Evolutionary conservation across 371 early-diverging fungal genomes (phyloP), one percentile per base, ranked within the genome.

Genomic region (Mortierella sp.): DNA sequence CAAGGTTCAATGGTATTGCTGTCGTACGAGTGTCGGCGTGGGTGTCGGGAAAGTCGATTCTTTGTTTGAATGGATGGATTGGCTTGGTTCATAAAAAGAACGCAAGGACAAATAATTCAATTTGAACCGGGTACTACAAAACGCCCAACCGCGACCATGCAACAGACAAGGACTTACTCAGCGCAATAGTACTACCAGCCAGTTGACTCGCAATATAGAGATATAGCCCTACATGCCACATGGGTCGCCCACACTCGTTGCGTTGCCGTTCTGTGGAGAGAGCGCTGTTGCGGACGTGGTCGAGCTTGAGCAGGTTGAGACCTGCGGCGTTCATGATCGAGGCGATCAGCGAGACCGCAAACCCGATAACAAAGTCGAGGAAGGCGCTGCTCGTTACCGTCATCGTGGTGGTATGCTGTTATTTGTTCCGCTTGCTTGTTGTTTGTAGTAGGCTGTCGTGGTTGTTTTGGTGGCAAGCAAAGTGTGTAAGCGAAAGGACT

Each of bases 261-360:
- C 93, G 86, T 81, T 90, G 93, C 31, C 88, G 82, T 44, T 83
- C 87, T 55, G 80, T 44, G 34, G 90, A 77, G 71, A 83, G 82
- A 28, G 86, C 75, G 26, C 90, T 86, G 84, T 93, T 93, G 83
- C 89, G 90, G 77, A 92, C 92, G 80, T 94, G 94, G 84, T 94
- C 94, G 50, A 93, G 82, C 75, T 93, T 92, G 50, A 93, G 88
- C 57, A 94, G 81, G 82, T 94, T 94, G 48, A 93, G 81, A 2
- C 94, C 94, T 43, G 93, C 89, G n/a, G 94, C 94, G 77, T 94
- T 93, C 90, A 94, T 89, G 72, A 93, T 88, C 19, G 92, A 92
- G 37, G 93, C 91, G 46, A 89, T 89, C 74, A 94, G 76, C 50
- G 93, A 93, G 69, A 94, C 93, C 64, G 90, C 87, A 70, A 94